A percentile compares a stretch with the other conserved stretches of the same genome.
Conservation (phyloP, 306 rosid species). For the Geum urbanum region DNA sequence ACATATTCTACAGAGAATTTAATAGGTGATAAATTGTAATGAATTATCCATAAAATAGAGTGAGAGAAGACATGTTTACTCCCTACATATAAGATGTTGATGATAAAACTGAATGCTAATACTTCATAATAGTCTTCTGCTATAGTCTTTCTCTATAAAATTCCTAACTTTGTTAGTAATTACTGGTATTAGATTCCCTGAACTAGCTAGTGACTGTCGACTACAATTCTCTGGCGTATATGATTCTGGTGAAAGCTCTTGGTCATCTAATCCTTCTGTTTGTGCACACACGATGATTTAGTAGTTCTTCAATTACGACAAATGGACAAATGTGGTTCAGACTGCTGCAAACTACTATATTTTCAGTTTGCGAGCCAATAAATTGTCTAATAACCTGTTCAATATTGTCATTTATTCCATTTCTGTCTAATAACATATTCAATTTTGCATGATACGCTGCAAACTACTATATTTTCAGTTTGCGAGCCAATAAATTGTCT, state of each 20-base stretch:
- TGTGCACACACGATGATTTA: slow-evolving; percentile 10
- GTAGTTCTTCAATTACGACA: slow-evolving; percentile 22
- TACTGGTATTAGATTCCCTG: background rate
- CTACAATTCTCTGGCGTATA: background rate
- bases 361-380: slow-evolving; percentile 8
- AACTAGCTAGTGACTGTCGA: background rate
- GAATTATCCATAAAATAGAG: background rate
- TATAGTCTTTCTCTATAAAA: background rate
- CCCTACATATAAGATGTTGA: background rate
- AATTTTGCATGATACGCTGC: slow-evolving; percentile 22
- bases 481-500: slow-evolving; percentile 8
- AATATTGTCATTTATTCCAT: slow-evolving; percentile 22
- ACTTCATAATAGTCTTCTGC: background rate
- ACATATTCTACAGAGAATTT: background rate
- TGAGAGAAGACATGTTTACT: background rate
- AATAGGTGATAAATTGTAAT: background rate
- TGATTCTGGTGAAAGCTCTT: background rate
- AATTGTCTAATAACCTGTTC: slow-evolving; percentile 12
- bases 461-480: slow-evolving; percentile 1
- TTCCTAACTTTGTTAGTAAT: background rate
- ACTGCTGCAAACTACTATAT: background rate
- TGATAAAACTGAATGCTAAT: background rate
- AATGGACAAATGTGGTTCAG: slow-evolving; percentile 23
- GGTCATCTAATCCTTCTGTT: slow-evolving; percentile 7
- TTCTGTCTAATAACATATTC: slow-evolving; percentile 18